A percentile compares a stretch with the other conserved stretches of the same genome.
Evolutionary conservation across 306 rosid species (phyloP).

Genomic region (Cicer cuneatum): DNA sequence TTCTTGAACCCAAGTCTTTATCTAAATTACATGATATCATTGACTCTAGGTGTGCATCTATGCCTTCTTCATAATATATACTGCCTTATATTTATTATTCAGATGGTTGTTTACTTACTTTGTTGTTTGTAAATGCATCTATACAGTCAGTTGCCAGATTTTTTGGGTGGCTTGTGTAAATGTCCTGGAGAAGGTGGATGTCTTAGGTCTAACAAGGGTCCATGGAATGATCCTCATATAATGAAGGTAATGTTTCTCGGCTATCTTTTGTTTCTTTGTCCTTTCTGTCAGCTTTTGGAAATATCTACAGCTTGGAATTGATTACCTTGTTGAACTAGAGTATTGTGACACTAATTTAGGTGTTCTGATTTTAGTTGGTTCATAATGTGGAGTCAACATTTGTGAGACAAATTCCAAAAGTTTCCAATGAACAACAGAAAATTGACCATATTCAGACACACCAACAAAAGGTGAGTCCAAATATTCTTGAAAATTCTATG

Average conservation of each 20-base stretch:
- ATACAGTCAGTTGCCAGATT: constrained; percentile 94
- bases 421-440: constrained; percentile 56
- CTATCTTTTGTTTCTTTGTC: constrained; percentile 17
- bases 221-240: constrained; percentile 89
- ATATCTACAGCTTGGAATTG: constrained; percentile 24
- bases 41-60: constrained; percentile 66
- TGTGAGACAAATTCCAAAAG: constrained; percentile 66
- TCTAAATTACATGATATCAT: constrained; percentile 76
- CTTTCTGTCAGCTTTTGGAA: constrained; percentile 22
- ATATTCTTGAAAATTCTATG: background rate
- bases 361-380: constrained; percentile 70
- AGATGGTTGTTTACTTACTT: constrained; percentile 37
- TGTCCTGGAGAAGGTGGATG: constrained; percentile 88
- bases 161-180: constrained; percentile 95
- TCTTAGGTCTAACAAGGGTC: constrained; percentile 90
- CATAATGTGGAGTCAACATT: constrained; percentile 65
- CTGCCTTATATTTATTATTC: constrained; percentile 27
- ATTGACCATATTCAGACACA: constrained; percentile 52
- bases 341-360: constrained; percentile 41
- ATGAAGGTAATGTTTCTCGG: constrained; percentile 66
- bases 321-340: constrained; percentile 37
- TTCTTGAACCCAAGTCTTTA: constrained; percentile 76
- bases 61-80: constrained; percentile 14
- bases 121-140: constrained; percentile 38
- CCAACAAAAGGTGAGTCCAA: constrained; percentile 64